Evolutionary conservation across 352 stramenopile species (phyloP), one percentile per base, ranked within the genome.

Genomic region (Phytophthora agathidicida): DNA sequence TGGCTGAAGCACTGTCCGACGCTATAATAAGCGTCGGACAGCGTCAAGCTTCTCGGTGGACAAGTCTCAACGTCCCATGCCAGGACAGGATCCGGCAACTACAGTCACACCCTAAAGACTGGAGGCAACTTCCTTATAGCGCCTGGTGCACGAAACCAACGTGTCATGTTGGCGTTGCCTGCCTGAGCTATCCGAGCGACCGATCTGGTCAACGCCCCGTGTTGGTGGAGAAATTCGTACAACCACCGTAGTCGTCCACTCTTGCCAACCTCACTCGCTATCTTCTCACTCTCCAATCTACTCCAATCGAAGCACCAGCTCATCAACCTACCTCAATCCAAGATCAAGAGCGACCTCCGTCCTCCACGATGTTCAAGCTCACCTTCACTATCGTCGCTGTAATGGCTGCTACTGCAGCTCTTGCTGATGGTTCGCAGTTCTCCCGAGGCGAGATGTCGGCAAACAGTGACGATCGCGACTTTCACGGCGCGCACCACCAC

Each of bases 121-220:
- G n/a, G n/a, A n/a, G n/a, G n/a, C n/a, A n/a, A n/a, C n/a, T n/a
- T n/a, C n/a, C n/a, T n/a, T n/a, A n/a, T n/a, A n/a, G n/a, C n/a
- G n/a, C n/a, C n/a, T n/a, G n/a, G n/a, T n/a, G n/a, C n/a, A n/a
- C n/a, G n/a, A n/a, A n/a, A n/a, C n/a, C n/a, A n/a, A n/a, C n/a
- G n/a, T n/a, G 11, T 3, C 37, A 26, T n/a, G 22, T 45, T 19
- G 31, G 17, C 28, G 38, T 59, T 59, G 37, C 38, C 35, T 39
- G 49, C 54, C 54, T 49, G 37, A 17, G 20, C 36, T 55, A 63
- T 56, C 54, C 52, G 24, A 53, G 33, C 24, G 41, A 60, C 14
- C 35, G 42, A 46, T 48, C 42, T 48, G 32, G 31, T 41, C 53
- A 56, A 60, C 39, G 38, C 11, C 16, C 36, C 20, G n/a, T 57